Evolutionary conservation across 179 eudicot genomes (phyloP).

Genomic region (Silene vulgaris): DNA sequence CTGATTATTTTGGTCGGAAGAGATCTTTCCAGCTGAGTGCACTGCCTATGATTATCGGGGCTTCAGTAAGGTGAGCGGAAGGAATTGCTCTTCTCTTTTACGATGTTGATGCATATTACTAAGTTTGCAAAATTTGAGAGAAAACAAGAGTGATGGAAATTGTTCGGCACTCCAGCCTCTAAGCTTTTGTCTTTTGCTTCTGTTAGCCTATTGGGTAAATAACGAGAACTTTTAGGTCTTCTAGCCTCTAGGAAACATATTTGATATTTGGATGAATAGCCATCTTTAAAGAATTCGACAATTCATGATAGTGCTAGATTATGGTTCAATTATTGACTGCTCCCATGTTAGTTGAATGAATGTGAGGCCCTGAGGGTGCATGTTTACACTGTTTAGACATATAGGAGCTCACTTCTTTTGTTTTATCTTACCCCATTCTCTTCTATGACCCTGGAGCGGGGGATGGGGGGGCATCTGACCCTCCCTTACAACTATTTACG

Average conservation of each 20-base stretch:
- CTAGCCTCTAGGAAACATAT: background rate
- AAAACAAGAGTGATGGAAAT: background rate
- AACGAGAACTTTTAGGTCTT: background rate
- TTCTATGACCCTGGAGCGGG: background rate
- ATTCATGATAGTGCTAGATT: background rate
- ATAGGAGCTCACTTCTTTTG: background rate
- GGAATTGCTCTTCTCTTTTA: constrained; percentile 16
- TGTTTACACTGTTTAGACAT: background rate
- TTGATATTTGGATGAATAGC: background rate
- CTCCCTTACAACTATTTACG: too few species aligned
- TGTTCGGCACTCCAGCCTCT: background rate
- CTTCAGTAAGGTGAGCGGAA: constrained; percentile 52
- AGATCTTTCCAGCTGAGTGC: constrained; percentile 81
- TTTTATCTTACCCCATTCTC: background rate
- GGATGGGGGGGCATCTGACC: too few species aligned
- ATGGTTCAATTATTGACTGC: background rate
- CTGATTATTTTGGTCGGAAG: constrained; percentile 81
- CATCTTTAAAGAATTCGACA: background rate
- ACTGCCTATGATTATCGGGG: constrained; percentile 76
- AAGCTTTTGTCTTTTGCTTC: background rate
- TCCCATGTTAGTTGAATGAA: background rate
- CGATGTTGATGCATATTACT: background rate
- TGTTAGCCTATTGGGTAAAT: background rate
- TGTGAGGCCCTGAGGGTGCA: background rate
- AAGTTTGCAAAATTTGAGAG: background rate